Conservation (phyloP, 345 rosid species). For the Euphorbia pulcherrima region DNA sequence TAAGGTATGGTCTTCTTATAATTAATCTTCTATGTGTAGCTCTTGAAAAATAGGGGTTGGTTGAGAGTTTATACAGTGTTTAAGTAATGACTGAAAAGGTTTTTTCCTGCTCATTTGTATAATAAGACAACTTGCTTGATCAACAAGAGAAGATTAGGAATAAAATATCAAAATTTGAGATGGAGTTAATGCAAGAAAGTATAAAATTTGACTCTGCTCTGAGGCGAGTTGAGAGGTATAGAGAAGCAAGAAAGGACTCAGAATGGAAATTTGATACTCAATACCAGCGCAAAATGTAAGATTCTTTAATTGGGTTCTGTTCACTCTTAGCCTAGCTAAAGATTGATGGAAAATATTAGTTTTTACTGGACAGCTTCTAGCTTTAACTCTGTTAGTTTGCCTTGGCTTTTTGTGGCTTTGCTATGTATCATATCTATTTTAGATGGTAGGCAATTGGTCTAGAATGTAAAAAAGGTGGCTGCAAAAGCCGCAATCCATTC, state of each 20-base stretch:
- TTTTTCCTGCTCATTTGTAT: not conserved
- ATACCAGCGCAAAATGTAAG: slow-evolving; percentile 83
- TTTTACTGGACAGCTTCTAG: not conserved
- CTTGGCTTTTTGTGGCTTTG: not conserved
- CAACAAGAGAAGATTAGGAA: slow-evolving; percentile 77
- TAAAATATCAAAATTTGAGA: slow-evolving; percentile 53
- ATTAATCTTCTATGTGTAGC: not conserved
- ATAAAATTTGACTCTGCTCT: slow-evolving; percentile 51
- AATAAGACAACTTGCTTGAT: slow-evolving; percentile 16
- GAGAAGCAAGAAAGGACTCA: slow-evolving; percentile 58
- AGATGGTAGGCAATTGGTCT: not conserved
- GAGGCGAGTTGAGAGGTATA: slow-evolving; percentile 54
- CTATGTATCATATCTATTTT: not conserved
- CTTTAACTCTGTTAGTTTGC: not conserved
- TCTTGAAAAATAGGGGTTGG: no score
- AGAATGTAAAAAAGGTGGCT: not conserved
- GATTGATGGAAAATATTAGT: not conserved
- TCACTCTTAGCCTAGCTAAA: not conserved
- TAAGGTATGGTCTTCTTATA: slow-evolving; percentile 40
- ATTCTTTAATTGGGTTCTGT: not conserved
- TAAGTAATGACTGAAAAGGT: not conserved
- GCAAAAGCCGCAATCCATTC: not conserved
- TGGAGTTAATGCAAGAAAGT: slow-evolving; percentile 43
- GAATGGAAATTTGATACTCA: slow-evolving; percentile 76
- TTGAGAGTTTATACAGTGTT: not conserved